Base-by-base conservation (phyloP, 2,329 filamentous ascomycete species). In the Neonectria sp. region DNA sequence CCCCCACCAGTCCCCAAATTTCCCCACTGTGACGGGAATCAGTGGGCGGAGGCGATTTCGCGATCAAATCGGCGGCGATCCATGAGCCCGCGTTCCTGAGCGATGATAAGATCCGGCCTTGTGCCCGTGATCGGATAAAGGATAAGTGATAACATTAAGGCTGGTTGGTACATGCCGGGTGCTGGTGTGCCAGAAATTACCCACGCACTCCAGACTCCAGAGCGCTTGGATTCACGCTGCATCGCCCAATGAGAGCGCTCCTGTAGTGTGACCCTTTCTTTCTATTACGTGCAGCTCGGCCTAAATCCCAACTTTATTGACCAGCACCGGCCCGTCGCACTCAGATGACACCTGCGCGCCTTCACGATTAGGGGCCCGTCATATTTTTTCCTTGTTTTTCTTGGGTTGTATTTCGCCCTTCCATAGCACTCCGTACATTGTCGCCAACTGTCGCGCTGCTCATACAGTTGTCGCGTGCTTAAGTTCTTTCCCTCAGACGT, bases 11-110 rank as follows among this genome's bases (percentile, higher is more conserved):
- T 21, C 6, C 29, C n/a, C n/a, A 53, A 53, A 35, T 33, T 61
- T 56, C 53, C 21, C 66, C 66, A 57, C 65, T 11, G 40, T 53
- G 48, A 45, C 21, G 49, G 65, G 58, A 56, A 53, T 48, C 43
- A 27, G 12, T 53, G 45, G 46, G 45, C 17, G 35, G 33, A 60
- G 57, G 33, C 33, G 33, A 35, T 35, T 35, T 12, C 11, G 25
- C 40, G 62, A 63, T 68, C 46, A 55, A 65, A 66, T 43, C 59
- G 61, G 66, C 60, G 52, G 31, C 46, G 66, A 68, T 67, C 66
- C 46, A 43, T 46, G 45, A 55, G 27, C 17, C 35, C 43, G 48
- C 60, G 59, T 57, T 55, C 60, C 46, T 52, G 37, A 58, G 55
- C 40, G 51, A 35, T 51, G 56, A 70, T 63, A 59, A 67, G 67